A percentile compares a stretch with the other conserved stretches of the same genome.
Conservation (phyloP, 345 rosid species). For the Stellera chamaejasme region DNA sequence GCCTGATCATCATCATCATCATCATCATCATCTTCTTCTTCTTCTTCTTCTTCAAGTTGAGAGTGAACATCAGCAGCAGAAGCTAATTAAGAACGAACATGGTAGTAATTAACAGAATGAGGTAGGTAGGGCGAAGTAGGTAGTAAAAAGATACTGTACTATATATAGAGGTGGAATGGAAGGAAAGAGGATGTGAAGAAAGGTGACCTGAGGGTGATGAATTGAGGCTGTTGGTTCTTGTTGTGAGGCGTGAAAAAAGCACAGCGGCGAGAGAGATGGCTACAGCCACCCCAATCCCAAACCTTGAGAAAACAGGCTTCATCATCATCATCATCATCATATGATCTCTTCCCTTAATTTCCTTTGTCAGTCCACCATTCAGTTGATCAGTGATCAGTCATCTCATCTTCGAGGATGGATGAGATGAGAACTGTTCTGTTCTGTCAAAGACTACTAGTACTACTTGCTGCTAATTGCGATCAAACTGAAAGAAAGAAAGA, state of each 20-base stretch:
- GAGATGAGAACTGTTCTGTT: not conserved
- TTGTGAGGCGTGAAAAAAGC: conserved; percentile 46
- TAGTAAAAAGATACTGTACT: too few relatives aligned
- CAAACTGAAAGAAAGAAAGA: not conserved
- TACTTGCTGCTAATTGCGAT: conserved; percentile 42
- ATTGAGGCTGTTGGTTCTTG: conserved; percentile 28
- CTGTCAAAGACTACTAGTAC: conserved; percentile 10
- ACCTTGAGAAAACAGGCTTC: conserved; percentile 40
- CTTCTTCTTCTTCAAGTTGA: too few relatives aligned
- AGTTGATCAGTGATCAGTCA: not conserved
- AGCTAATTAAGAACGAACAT: too few relatives aligned
- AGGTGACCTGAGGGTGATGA: conserved; percentile 27
- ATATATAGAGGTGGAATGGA: too few relatives aligned
- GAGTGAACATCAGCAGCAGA: too few relatives aligned
- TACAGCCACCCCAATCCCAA: conserved; percentile 68
- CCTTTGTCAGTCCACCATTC: conserved; percentile 31
- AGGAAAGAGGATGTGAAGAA: not conserved
- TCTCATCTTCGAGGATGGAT: not conserved
- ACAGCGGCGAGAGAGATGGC: conserved; percentile 73
- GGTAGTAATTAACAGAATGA: too few relatives aligned
- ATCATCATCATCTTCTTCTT: too few relatives aligned
- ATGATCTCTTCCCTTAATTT: conserved; percentile 15
- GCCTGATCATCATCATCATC: too few relatives aligned
- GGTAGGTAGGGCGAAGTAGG: too few relatives aligned
- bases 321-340: conserved; percentile 16